These are phyloP conservation scores for Orychophragmus violaceus DNA, from an alignment of 345 rosid species.

Conservation along the genomic window DNA sequence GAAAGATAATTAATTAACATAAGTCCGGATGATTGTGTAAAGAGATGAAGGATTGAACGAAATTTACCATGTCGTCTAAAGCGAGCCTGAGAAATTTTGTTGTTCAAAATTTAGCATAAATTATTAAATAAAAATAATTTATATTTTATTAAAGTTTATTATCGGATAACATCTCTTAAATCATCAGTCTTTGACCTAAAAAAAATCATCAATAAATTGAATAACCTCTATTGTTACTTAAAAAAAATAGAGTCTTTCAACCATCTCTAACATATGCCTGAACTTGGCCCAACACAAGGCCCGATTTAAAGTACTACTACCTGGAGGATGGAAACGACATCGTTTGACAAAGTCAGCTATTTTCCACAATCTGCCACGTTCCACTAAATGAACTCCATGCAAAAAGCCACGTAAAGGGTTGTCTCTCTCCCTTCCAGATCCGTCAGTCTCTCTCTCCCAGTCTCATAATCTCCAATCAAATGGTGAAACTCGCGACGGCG, in stretches of 20 bases:
- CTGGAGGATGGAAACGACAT: neutral
- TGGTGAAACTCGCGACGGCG: conserved; percentile 90
- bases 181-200: too few species aligned
- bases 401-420: conserved; percentile 37
- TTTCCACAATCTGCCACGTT: conserved; percentile 23
- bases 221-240: too few species aligned
- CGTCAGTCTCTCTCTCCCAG: neutral
- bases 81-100: conserved; percentile 79
- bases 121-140: neutral
- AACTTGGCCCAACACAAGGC: conserved; percentile 17
- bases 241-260: too few species aligned
- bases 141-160: neutral
- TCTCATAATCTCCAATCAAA: too few species aligned
- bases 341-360: neutral
- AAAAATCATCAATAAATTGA: too few species aligned
- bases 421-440: conserved; percentile 4
- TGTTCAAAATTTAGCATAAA: neutral
- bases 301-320: neutral
- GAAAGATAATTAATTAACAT: conserved; percentile 27
- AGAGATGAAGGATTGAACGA: neutral
- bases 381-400: conserved; percentile 33
- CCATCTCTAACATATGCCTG: neutral
- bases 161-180: neutral
- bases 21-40: neutral
- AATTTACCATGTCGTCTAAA: conserved; percentile 84